Percentiles rank a stretch among this genome's conserved stretches.
Conservation (phyloP, 148 eudicot genomes). For the Persicaria tinctoria region DNA sequence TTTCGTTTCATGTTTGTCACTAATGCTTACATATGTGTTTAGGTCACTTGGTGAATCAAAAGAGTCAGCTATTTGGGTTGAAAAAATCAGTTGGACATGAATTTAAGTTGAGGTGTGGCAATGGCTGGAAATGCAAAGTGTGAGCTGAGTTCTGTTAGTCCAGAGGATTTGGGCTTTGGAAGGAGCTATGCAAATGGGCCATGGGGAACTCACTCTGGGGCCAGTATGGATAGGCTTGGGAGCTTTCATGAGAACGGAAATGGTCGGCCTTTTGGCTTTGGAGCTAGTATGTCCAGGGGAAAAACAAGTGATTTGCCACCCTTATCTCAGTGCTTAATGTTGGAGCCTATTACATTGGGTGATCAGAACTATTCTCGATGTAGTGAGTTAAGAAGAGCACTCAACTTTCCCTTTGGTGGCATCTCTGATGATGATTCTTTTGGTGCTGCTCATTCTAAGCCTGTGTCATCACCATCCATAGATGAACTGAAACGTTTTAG, state of each 20-base stretch:
- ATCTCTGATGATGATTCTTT: constrained; percentile 11
- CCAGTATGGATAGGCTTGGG: constrained; percentile 63
- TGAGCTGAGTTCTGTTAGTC: constrained; percentile 53
- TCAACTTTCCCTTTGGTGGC: constrained; percentile 25
- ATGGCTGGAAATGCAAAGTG: constrained; percentile 72
- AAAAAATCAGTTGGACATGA: constrained; percentile 28
- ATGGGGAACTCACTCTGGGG: constrained; percentile 44
- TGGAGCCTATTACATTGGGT: constrained; percentile 59
- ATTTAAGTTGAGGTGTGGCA: constrained; percentile 19
- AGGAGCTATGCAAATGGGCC: constrained; percentile 49
- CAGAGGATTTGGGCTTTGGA: constrained; percentile 51
- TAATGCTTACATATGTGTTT: constrained; percentile 5
- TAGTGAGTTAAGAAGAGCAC: constrained; percentile 56
- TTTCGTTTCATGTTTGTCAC: constrained; percentile 3
- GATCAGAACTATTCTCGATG: constrained; percentile 40
- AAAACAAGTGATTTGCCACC: constrained; percentile 38
- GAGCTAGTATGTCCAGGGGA: constrained; percentile 36
- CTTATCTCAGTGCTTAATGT: constrained; percentile 43
- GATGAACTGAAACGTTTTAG: constrained; percentile 67
- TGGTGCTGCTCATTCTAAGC: constrained; percentile 52
- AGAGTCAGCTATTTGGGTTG: constrained; percentile 17
- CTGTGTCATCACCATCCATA: constrained; percentile 31
- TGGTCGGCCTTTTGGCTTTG: constrained; percentile 42
- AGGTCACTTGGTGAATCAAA: constrained; percentile 20
- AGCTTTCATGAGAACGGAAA: constrained; percentile 77